A percentile compares a stretch with the other conserved stretches of the same genome.
Evolutionary conservation across 768 basidiomycete species (phyloP).

Genomic region (Russula abietina): DNA sequence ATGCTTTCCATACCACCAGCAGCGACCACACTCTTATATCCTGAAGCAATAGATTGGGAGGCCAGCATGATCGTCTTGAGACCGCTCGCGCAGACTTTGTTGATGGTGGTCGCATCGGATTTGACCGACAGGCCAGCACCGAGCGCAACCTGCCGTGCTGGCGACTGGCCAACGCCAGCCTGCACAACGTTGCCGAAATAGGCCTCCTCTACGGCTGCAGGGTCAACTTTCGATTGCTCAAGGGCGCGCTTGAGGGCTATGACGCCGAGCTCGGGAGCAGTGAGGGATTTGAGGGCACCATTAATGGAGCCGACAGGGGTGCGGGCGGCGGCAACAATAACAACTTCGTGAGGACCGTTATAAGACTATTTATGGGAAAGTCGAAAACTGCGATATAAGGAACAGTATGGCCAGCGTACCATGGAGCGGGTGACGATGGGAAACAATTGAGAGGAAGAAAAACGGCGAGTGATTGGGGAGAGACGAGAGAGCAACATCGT

Average conservation of each 20-base stretch:
- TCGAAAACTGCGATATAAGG: neutral
- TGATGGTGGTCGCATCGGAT: slow-evolving; percentile 97
- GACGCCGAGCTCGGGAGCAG: slow-evolving; percentile 86
- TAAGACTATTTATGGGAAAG: slow-evolving; percentile 29
- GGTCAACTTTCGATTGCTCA: slow-evolving; percentile 69
- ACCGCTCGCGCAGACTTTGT: slow-evolving; percentile 99
- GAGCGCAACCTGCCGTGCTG: slow-evolving; percentile 97
- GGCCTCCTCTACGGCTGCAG: slow-evolving; percentile 84
- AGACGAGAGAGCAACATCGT: slow-evolving; percentile 27
- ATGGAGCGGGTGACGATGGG: slow-evolving; percentile 28
- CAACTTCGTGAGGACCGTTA: slow-evolving; percentile 62
- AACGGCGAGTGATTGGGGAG: slow-evolving; percentile 39
- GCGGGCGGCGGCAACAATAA: slow-evolving; percentile 89
- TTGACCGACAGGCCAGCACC: slow-evolving; percentile 72
- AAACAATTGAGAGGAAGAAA: slow-evolving; percentile 31
- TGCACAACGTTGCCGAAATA: slow-evolving; percentile 98
- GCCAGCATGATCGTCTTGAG: slow-evolving; percentile 95
- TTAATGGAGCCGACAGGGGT: slow-evolving; percentile 94
- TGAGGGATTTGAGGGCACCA: slow-evolving; percentile 80
- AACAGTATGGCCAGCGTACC: slow-evolving; percentile 22
- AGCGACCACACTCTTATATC: slow-evolving; percentile 78
- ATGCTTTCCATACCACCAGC: slow-evolving; percentile 99
- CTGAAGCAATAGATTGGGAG: slow-evolving; percentile 81
- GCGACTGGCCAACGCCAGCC: slow-evolving; percentile 94
- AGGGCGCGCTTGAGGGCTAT: slow-evolving; percentile 89